Evolutionary conservation across 257 asterid species (phyloP), one percentile per base, ranked within the genome.

Genomic region (Thymus mandschuricus): DNA sequence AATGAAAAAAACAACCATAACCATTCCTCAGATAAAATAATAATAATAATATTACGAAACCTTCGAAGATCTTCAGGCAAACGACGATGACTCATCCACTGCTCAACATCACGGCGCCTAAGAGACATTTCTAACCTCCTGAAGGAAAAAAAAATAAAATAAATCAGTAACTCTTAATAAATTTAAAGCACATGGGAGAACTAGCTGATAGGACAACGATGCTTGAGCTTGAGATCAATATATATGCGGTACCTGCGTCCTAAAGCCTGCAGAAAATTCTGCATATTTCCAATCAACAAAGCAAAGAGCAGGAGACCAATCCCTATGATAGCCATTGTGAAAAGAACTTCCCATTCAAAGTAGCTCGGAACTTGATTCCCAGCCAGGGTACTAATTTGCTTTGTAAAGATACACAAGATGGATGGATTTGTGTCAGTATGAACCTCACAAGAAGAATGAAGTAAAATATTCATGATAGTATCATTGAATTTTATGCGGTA

Each of bases 61-160:
- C 91, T 89, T 83, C 89, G 83, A 71, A 94, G 77, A 34, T 64
- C 86, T 71, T 71, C 84, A 51, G 99, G 97, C 86, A 94, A 83
- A 40, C 95, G 92, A 27, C 97, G 92, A 63, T 89, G 99, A 49
- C 96, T 85, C 99, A 94, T 91, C 99, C 99, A 94, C 76, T 84
- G 96, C 81, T 94, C 99, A 68, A 91, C 95, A 80, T 94, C 99
- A 64, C 97, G 96, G 33, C 92, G 92, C 70, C 96, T 85, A 29
- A 91, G 83, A 50, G 95, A 86, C 96, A 85, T 82, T 76, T 94
- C 99, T 52, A 88, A 77, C 80, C 88, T 85, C 91, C 99, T 94
- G 87, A 64, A 68, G 54, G 55, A 7, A 72, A 71, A 73, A 73
- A 27, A 1, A 61, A 21, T 21, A 21, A 57, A 57, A 8, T 1